phyloP scores from a whole-genome alignment of 495 filamentous ascomycete genomes.

The Aspergillus sparsus region DNA sequence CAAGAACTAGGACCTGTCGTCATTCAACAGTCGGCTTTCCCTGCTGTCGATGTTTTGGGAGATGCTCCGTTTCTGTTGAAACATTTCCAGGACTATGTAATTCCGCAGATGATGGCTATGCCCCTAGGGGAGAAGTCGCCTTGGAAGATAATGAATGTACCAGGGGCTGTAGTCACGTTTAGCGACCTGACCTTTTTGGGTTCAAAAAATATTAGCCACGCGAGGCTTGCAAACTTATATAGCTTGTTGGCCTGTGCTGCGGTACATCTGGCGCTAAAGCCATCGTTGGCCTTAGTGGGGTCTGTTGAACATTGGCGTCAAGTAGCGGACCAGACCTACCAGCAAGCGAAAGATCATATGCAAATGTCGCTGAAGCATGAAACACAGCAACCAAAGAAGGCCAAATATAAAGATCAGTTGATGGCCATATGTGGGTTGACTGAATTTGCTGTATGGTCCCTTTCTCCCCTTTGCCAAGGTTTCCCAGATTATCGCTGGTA shows the following conservation, averaged over 20 bases:
- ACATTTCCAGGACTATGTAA: conserved; percentile 38
- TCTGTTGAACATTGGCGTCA: conserved; percentile 31
- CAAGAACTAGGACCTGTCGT: background rate
- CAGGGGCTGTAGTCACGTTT: conserved; percentile 35
- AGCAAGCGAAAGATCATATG: conserved; percentile 36
- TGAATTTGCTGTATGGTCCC: conserved; percentile 32
- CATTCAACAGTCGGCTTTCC: conserved; percentile 1
- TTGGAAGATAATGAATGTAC: conserved; percentile 37
- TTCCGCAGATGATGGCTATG: conserved; percentile 37
- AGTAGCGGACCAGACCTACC: conserved; percentile 29
- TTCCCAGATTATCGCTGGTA: background rate
- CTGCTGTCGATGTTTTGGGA: conserved; percentile 21
- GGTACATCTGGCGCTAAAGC: conserved; percentile 29
- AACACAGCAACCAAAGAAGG: conserved; percentile 32
- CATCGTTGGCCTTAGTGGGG: conserved; percentile 11
- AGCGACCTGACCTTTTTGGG: conserved; percentile 36
- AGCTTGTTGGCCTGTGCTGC: conserved; percentile 36
- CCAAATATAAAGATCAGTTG: conserved; percentile 45
- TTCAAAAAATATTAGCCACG: conserved; percentile 33
- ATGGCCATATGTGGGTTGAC: conserved; percentile 39
- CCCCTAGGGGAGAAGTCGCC: conserved; percentile 36
- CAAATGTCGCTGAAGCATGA: conserved; percentile 35
- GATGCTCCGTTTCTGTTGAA: conserved; percentile 33
- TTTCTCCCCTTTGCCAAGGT: background rate
- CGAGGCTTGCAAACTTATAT: conserved; percentile 36